These are phyloP conservation scores for Polygonum maritimum DNA, from an alignment of 148 eudicot genomes.

Conservation along the genomic window DNA sequence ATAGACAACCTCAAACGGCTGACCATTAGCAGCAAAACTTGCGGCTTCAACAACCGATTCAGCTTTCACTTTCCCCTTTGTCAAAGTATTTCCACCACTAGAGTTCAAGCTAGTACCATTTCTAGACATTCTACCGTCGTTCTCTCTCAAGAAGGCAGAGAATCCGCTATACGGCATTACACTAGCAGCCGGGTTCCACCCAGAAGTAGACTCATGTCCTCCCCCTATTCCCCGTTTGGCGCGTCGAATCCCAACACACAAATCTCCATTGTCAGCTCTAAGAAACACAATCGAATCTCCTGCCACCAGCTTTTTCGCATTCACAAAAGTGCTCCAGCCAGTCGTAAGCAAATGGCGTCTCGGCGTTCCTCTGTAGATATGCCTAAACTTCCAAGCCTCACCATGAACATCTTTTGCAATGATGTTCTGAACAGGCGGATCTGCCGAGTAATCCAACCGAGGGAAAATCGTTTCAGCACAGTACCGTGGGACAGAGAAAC, in stretches of 20 bases:
- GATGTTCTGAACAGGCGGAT: constrained; percentile 90
- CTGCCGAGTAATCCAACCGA: constrained; percentile 61
- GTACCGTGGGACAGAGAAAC: constrained; percentile 88
- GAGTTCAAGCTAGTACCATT: constrained; percentile 28
- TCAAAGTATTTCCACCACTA: constrained; percentile 15
- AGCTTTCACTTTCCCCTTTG: constrained; percentile 45
- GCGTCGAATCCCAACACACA: constrained; percentile 82
- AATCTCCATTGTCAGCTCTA: constrained; percentile 82
- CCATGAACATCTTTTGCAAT: constrained; percentile 94
- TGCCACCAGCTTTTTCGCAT: constrained; percentile 84
- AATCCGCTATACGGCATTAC: constrained; percentile 54
- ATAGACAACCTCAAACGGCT: constrained; percentile 70
- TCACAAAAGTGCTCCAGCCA: constrained; percentile 96
- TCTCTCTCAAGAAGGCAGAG: constrained; percentile 58
- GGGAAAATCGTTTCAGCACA: constrained; percentile 97
- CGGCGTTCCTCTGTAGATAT: constrained; percentile 88
- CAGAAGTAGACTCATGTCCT: constrained; percentile 46
- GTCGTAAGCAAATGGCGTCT: constrained; percentile 86
- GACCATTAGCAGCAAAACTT: constrained; percentile 46
- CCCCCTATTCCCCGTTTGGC: constrained; percentile 71
- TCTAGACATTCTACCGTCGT: constrained; percentile 33
- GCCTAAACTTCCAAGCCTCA: constrained; percentile 82
- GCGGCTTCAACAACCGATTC: constrained; percentile 71
- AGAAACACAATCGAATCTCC: constrained; percentile 90
- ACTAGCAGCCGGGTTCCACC: constrained; percentile 62